Evolutionary conservation across 306 rosid species (phyloP), one percentile per base, ranked within the genome.

Genomic region (Abrus pulchellus): DNA sequence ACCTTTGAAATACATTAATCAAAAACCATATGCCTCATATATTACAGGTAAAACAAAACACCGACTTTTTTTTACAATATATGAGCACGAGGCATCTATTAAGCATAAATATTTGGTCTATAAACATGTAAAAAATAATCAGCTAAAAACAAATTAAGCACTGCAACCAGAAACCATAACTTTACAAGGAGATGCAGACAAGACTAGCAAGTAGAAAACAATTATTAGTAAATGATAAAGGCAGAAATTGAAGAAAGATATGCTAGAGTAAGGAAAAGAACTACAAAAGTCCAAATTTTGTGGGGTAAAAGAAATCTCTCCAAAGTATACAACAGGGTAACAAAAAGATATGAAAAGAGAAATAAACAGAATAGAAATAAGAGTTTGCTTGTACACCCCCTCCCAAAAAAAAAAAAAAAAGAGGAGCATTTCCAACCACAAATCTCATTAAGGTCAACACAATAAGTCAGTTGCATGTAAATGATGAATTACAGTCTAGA

Each of bases 101-200:
- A 40, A 6, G 14, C 2, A 66, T 33, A 60, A 9, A 60, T 57
- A 44, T 45, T 45, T 34, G 41, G 36, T 30, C 53, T 14, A 13
- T 43, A 43, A 53, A 33, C 32, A 54, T 32, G 49, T 43, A 27
- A 62, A 65, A 60, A 73, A 55, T 54, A 14, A 44, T 20, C 34
- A 10, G 50, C 50, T 54, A 47, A 45, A 74, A 66, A 13, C 69
- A 40, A 62, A 64, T 30, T 11, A 52, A 54, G 50, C 68, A 80
- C 45, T 9, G 20, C 52, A 12, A 73, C n/a, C 74, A 32, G 52
- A 7, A 32, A 54, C 32, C 7, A 14, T 43, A 44, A 52, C 68
- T 54, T 45, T 65, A 81, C n/a, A 43, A 66, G 44, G 7, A 81
- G 20, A 64, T 10, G 27, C 13, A 76, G n/a, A 34, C 28, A 76